These are phyloP conservation scores for Gossypium arboreum DNA, from an alignment of 345 rosid genomes.

Conservation along the genomic window DNA sequence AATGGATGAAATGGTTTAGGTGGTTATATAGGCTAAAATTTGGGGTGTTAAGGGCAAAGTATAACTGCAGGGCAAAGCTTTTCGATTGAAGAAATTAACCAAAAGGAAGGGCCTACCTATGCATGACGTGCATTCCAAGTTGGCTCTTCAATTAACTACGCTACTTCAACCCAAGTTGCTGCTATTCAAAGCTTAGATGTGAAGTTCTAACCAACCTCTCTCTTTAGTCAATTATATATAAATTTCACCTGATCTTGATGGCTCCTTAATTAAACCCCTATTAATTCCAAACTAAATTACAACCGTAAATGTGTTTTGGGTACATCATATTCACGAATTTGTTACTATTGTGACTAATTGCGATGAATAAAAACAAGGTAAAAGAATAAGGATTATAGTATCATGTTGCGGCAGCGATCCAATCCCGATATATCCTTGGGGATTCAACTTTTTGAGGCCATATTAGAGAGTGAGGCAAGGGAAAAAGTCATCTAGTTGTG, in stretches of 20 bases:
- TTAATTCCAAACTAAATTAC: neutral
- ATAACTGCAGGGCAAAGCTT: constrained; percentile 18
- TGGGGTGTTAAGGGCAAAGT: constrained; percentile 22
- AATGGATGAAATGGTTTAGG: constrained; percentile 22
- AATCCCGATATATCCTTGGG: neutral
- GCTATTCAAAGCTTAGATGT: constrained; percentile 15
- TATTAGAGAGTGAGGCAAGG: neutral
- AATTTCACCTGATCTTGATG: constrained; percentile 11
- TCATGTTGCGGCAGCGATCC: too few relatives aligned
- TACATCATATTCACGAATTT: neutral
- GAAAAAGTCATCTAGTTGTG: neutral
- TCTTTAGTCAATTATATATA: constrained; percentile 13
- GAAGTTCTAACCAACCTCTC: constrained; percentile 21
- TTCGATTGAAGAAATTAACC: constrained; percentile 5
- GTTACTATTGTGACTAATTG: too few relatives aligned
- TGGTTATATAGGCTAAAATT: constrained; percentile 31
- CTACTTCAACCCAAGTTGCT: constrained; percentile 30
- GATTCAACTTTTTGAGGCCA: neutral
- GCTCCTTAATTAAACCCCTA: constrained; percentile 9
- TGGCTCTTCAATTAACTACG: constrained; percentile 33
- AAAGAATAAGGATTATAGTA: too few relatives aligned
- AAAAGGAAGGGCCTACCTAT: constrained; percentile 23
- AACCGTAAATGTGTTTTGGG: neutral
- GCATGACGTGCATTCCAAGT: constrained; percentile 58
- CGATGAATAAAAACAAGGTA: too few relatives aligned